Evolutionary conservation across 1,284 basidiomycete genomes (phyloP).

Genomic region (Irpex rosettiformis): DNA sequence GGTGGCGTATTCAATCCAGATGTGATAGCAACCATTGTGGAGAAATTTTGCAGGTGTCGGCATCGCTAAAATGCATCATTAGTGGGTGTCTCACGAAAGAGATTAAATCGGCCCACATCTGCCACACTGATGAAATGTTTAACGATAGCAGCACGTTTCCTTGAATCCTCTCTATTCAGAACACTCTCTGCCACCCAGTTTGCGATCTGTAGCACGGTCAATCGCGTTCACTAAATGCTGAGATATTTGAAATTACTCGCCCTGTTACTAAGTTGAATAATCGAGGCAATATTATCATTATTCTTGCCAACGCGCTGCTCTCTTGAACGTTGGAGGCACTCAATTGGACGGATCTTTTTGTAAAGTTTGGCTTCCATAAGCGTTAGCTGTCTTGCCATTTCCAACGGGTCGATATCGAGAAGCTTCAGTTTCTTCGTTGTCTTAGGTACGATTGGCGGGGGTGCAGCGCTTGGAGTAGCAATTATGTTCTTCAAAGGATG

Average conservation of each 20-base stretch:
- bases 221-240: too few relatives aligned
- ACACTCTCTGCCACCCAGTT: conserved; percentile 95
- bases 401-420: conserved; percentile 86
- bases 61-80: conserved; percentile 64
- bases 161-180: conserved; percentile 81
- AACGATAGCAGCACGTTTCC: conserved; percentile 76
- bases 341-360: conserved; percentile 85
- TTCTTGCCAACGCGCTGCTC: conserved; percentile 69
- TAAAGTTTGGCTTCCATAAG: conserved; percentile 90
- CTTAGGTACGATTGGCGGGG: conserved; percentile 78
- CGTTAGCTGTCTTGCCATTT: conserved; percentile 92
- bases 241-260: too few relatives aligned
- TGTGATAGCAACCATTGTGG: conserved; percentile 93
- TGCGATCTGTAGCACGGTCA: conserved; percentile 81
- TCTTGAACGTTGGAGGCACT: conserved; percentile 82
- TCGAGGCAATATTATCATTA: conserved; percentile 81
- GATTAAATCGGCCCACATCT: conserved; percentile 54
- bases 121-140: conserved; percentile 94
- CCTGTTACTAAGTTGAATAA: conserved; percentile 91
- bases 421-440: conserved; percentile 76
- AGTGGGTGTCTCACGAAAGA: background rate
- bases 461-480: conserved; percentile 44
- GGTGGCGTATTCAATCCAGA: conserved; percentile 95
- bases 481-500: conserved; percentile 46
- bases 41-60: conserved; percentile 89